phyloP scores from a whole-genome alignment of 352 stramenopile genomes.

The Pythium vanterpoolii region DNA sequence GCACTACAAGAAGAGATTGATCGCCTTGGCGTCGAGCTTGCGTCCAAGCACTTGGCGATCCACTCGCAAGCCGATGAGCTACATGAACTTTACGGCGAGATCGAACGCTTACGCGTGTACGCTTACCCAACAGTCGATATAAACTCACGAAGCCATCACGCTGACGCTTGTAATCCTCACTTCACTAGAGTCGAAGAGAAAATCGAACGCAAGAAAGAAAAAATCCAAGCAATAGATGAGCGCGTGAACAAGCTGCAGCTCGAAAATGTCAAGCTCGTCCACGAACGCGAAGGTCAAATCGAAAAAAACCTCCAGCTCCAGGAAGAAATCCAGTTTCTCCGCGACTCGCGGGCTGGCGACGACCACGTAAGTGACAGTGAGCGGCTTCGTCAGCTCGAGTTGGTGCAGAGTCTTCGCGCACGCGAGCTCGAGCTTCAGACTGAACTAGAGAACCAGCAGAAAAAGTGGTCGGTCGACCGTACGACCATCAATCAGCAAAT shows the following conservation, averaged over 20 bases:
- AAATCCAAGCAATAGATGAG: conserved; percentile 28
- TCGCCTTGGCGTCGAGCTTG: conserved; percentile 47
- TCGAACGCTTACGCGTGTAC: conserved; percentile 52
- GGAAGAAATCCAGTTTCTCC: conserved; percentile 58
- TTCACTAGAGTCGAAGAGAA: conserved; percentile 30
- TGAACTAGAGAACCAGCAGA: conserved; percentile 57
- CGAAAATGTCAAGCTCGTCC: conserved; percentile 48
- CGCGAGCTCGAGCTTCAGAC: conserved; percentile 49
- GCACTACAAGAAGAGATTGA: conserved; percentile 56
- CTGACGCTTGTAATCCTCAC: background rate
- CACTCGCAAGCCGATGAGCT: conserved; percentile 64
- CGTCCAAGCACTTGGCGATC: conserved; percentile 51
- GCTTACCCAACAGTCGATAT: background rate
- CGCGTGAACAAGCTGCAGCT: conserved; percentile 33
- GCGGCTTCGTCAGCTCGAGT: conserved; percentile 51
- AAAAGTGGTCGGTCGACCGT: conserved; percentile 50
- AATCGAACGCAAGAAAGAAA: conserved; percentile 36
- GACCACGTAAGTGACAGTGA: conserved; percentile 51
- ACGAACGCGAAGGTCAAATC: conserved; percentile 42
- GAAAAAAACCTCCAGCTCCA: conserved; percentile 43
- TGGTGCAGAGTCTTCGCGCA: conserved; percentile 44
- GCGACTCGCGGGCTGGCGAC: conserved; percentile 46
- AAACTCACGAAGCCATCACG: background rate
- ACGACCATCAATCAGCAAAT: conserved; percentile 47
- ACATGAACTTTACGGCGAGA: conserved; percentile 44